Conservation (phyloP, 305 asterid species). For the Solanum hybrid region DNA sequence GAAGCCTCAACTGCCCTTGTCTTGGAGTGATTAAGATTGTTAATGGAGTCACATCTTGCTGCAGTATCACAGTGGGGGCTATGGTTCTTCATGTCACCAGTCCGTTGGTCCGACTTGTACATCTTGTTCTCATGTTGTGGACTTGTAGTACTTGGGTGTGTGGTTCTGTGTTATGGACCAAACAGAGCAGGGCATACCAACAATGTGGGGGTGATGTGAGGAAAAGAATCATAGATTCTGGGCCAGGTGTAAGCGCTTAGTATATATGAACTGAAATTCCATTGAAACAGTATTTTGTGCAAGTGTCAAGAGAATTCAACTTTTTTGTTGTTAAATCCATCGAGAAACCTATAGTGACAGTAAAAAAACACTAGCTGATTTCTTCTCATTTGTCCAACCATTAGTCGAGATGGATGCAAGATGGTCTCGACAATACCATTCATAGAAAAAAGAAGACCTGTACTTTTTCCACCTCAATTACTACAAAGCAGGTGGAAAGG, state of each 20-base stretch:
- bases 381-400: neutral
- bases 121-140: neutral
- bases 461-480: neutral
- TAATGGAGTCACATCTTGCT: neutral
- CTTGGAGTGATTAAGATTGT: neutral
- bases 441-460: neutral
- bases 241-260: neutral
- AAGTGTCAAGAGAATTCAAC: neutral
- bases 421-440: neutral
- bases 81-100: neutral
- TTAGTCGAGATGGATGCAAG: neutral
- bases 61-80: slow-evolving; percentile 4
- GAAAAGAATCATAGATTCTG: neutral
- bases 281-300: neutral
- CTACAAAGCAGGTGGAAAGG: neutral
- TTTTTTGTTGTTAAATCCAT: neutral
- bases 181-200: neutral
- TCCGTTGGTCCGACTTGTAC: neutral
- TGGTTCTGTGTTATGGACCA: neutral
- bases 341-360: neutral
- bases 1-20: neutral
- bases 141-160: neutral
- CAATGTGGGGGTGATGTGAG: neutral
- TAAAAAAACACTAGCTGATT: neutral
- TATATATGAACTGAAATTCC: neutral